Evolutionary conservation across 2,329 filamentous ascomycete species (phyloP), one percentile per base, ranked within the genome.

Genomic region (Coniochaeta sp.): DNA sequence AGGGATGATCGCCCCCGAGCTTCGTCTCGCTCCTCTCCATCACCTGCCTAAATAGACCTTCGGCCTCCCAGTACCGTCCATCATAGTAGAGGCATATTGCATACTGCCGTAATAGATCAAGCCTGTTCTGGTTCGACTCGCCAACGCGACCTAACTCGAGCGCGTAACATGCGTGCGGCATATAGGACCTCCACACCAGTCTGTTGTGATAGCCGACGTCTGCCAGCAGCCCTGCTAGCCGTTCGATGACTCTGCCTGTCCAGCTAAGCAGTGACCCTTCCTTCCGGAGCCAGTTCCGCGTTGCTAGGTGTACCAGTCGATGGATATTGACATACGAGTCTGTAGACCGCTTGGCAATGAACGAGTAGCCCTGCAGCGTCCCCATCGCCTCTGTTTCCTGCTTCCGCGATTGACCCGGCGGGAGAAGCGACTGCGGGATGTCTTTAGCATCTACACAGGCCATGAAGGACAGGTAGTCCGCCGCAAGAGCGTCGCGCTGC

Each of bases 271-370:
- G 56, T 22, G 50, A 16, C 2, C 52, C 46, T 10, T 65, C 33
- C 31, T 56, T 50, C 51, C 49, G 55, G 3, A 71, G 49, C 67
- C 67, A 71, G 32, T 56, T 61, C 26, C 62, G 55, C 26, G 58
- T 66, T 8, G 65, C 63, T 12, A 69, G 50, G 48, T 66, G 63
- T 8, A 70, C 67, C 5, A 70, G 60, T n/a, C 59, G 55, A 56
- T 69, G 64, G n/a, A 68, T 52, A 22, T 46, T 59, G 49, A 69
- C 35, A 54, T 67, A 65, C 3, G 64, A 62, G 52, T 68, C 69
- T 45, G 60, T 61, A 31, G 53, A 60, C n/a, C 5, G 20, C 10
- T 42, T 12, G 20, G 42, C 40, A 20, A 51, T 40, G 32, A 53
- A 53, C 6, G 52, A 62, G 51, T 69, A 71, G 24, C 57, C 61